Evolutionary conservation across 2,329 filamentous ascomycete genomes (phyloP).

Genomic region (Diaporthe citriasiana): DNA sequence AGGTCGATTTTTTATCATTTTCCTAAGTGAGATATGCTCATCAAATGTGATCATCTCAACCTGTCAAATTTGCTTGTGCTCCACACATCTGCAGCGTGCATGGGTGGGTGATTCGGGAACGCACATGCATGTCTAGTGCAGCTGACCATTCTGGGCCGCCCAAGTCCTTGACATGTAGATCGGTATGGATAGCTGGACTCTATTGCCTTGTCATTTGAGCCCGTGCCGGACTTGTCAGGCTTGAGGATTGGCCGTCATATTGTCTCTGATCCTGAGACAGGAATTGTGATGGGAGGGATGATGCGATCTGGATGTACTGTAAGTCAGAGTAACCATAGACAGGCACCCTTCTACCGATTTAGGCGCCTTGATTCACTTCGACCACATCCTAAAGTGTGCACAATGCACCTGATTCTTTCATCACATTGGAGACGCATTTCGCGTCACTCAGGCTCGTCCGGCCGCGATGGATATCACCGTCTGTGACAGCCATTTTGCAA

Average conservation of each 20-base stretch:
- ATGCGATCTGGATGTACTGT: background rate
- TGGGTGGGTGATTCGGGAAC: slow-evolving; percentile 19
- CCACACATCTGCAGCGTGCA: slow-evolving; percentile 12
- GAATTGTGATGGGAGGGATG: background rate
- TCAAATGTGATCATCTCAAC: slow-evolving; percentile 29
- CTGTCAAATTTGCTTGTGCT: slow-evolving; percentile 33
- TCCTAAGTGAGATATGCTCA: background rate
- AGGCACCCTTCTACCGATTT: background rate
- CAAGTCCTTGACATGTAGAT: slow-evolving; percentile 2
- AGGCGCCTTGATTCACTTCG: background rate
- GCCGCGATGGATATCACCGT: too few species aligned
- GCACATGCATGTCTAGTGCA: slow-evolving; percentile 16
- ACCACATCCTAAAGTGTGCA: too few species aligned
- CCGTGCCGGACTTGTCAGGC: background rate
- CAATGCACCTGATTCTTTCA: background rate
- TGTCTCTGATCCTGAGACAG: background rate
- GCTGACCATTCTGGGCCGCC: background rate
- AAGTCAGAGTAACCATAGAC: background rate
- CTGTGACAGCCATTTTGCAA: too few species aligned
- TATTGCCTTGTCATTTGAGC: background rate
- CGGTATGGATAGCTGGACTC: background rate
- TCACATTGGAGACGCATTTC: too few species aligned
- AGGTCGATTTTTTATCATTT: slow-evolving; percentile 20
- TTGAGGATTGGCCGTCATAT: background rate
- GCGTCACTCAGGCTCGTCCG: background rate